Evolutionary conservation across 345 rosid species (phyloP).

Genomic region (Aquilaria sinensis): DNA sequence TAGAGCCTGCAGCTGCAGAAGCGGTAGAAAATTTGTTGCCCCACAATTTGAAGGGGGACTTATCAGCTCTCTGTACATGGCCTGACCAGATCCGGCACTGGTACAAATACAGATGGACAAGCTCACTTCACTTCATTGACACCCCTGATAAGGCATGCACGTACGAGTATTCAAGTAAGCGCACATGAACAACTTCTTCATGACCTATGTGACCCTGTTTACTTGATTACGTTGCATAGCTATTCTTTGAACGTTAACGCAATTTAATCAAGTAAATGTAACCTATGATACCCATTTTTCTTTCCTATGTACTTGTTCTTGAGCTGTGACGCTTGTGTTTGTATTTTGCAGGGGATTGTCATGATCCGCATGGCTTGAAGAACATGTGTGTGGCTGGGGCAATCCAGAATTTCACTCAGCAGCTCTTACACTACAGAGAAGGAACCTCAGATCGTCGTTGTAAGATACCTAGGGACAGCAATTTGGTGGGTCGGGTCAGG

Average conservation of each 20-base stretch:
- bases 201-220: background rate
- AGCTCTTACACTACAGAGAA: conserved; percentile 75
- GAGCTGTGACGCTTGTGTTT: too few species aligned
- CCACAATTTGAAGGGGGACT: conserved; percentile 38
- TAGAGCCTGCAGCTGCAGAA: conserved; percentile 68
- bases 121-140: conserved; percentile 75
- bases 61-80: conserved; percentile 62
- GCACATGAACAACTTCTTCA: background rate
- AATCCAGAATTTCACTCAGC: conserved; percentile 80
- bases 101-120: conserved; percentile 66
- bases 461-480: conserved; percentile 16
- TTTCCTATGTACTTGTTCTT: background rate
- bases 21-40: conserved; percentile 55
- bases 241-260: background rate
- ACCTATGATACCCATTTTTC: background rate
- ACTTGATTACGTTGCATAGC: background rate
- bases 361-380: conserved; percentile 45
- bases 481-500: too few species aligned
- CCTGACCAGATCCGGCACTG: conserved; percentile 80
- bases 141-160: conserved; percentile 60
- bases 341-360: conserved; percentile 71
- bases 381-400: conserved; percentile 88
- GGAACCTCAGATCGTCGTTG: conserved; percentile 85
- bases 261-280: background rate
- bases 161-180: conserved; percentile 45